Percentiles rank a stretch among this genome's conserved stretches.
Conservation (phyloP, 2,329 filamentous ascomycete genomes). For the Xylariaceae sp. region DNA sequence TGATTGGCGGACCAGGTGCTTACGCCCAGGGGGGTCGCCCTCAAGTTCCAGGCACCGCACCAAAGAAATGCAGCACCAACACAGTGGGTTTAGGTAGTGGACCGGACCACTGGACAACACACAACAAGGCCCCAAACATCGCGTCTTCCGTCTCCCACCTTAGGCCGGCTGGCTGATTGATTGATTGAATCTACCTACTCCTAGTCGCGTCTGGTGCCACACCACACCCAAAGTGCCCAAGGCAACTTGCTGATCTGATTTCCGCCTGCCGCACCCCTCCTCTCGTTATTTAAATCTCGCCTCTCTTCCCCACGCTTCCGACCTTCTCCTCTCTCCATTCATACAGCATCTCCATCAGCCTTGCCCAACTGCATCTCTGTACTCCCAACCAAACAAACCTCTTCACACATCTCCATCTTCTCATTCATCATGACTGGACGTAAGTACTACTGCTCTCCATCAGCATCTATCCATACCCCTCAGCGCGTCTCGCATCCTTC, state of each 20-base stretch:
- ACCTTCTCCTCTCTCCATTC: conserved; percentile 11
- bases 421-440: conserved; percentile 31
- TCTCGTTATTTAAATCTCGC: conserved; percentile 21
- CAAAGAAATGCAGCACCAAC: background rate
- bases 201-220: background rate
- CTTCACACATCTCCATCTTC: conserved; percentile 7
- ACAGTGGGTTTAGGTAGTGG: too few relatives aligned
- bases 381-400: conserved; percentile 8
- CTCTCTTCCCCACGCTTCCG: conserved; percentile 24
- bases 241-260: conserved; percentile 31
- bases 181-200: too few relatives aligned
- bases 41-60: too few relatives aligned
- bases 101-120: too few relatives aligned
- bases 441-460: too few relatives aligned
- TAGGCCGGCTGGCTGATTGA: background rate
- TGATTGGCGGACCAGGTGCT: background rate
- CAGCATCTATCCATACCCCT: background rate
- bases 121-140: too few relatives aligned
- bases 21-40: too few relatives aligned
- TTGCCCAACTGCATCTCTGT: conserved; percentile 19
- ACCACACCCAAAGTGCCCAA: background rate
- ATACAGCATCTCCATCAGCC: conserved; percentile 13
- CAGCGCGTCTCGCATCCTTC: conserved; percentile 1
- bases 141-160: too few relatives aligned
- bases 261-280: conserved; percentile 16